Conservation (phyloP, 768 basidiomycete genomes). For the Lenzites betulinus region DNA sequence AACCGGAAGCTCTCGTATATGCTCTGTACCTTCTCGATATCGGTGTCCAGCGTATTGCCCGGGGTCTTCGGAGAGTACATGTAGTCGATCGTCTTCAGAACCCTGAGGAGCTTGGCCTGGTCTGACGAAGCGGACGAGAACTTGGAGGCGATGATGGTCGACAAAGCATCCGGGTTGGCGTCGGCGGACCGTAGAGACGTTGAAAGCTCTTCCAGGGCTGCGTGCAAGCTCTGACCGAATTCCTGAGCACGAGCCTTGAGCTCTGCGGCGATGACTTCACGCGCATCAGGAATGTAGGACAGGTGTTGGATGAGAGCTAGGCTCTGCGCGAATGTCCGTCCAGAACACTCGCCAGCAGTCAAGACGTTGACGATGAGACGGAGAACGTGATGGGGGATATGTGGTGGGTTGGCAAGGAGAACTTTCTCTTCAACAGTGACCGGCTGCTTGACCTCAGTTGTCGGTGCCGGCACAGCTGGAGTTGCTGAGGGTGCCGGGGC, state of each 20-base stretch:
- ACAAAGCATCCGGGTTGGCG: slow-evolving; percentile 47
- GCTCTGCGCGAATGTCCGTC: slow-evolving; percentile 93
- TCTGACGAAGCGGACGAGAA: slow-evolving; percentile 94
- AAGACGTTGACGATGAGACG: slow-evolving; percentile 95
- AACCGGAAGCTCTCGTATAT: slow-evolving; percentile 95
- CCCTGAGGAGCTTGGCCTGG: slow-evolving; percentile 94
- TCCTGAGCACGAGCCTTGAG: slow-evolving; percentile 84
- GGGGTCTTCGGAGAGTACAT: slow-evolving; percentile 76
- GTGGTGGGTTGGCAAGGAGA: slow-evolving; percentile 74
- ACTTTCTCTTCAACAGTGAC: slow-evolving; percentile 40
- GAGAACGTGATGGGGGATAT: slow-evolving; percentile 82
- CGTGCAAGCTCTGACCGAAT: slow-evolving; percentile 73
- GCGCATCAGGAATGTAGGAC: slow-evolving; percentile 84
- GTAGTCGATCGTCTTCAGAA: slow-evolving; percentile 97
- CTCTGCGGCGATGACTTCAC: slow-evolving; percentile 88
- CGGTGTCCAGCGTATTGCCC: slow-evolving; percentile 46
- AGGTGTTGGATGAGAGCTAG: slow-evolving; percentile 90
- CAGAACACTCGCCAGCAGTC: slow-evolving; percentile 96
- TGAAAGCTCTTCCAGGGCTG: slow-evolving; percentile 78
- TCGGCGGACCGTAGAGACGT: slow-evolving; percentile 57
- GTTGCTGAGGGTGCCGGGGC: neutral
- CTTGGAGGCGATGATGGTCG: slow-evolving; percentile 75
- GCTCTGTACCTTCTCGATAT: slow-evolving; percentile 78
- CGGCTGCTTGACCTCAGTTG: slow-evolving; percentile 28
- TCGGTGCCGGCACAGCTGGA: slow-evolving; percentile 12